Evolutionary conservation across 495 filamentous ascomycete species (phyloP).

Genomic region (Margaritispora aquatica): DNA sequence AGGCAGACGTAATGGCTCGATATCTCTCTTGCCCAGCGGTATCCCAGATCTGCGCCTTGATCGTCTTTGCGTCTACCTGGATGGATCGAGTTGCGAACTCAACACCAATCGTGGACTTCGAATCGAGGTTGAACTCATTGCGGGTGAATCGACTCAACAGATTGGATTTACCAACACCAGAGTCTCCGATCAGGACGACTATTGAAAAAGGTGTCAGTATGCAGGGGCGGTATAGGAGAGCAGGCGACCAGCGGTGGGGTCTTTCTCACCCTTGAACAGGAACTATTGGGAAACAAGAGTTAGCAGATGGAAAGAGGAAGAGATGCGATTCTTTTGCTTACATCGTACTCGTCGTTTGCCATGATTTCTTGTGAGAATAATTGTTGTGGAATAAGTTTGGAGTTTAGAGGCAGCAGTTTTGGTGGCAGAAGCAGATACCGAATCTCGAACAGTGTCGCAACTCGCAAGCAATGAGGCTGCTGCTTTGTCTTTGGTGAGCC

Average conservation of each 20-base stretch:
- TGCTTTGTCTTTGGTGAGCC: constrained; percentile 17
- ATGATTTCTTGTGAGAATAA: constrained; percentile 44
- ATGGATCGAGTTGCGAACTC: constrained; percentile 99
- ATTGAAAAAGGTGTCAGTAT: constrained; percentile 16
- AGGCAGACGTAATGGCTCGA: constrained; percentile 97
- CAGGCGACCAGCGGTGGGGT: constrained; percentile 24
- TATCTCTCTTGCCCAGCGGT: constrained; percentile 99
- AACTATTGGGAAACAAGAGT: constrained; percentile 55
- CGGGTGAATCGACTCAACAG: constrained; percentile 98
- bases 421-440: too few species aligned
- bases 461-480: constrained; percentile 21
- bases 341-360: constrained; percentile 99
- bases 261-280: constrained; percentile 88
- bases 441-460: constrained; percentile 19
- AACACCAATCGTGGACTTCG: constrained; percentile 99
- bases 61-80: constrained; percentile 98
- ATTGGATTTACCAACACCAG: constrained; percentile 99
- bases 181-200: constrained; percentile 99
- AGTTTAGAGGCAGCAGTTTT: constrained; percentile 10
- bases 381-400: constrained; percentile 15
- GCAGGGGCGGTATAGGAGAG: constrained; percentile 11
- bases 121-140: constrained; percentile 99
- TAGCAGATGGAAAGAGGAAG: neutral
- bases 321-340: constrained; percentile 45
- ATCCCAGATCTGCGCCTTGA: constrained; percentile 99